Percentiles rank a stretch among this genome's conserved stretches.
phyloP scores from a whole-genome alignment of 768 basidiomycete species.

The Boletus sp. region DNA sequence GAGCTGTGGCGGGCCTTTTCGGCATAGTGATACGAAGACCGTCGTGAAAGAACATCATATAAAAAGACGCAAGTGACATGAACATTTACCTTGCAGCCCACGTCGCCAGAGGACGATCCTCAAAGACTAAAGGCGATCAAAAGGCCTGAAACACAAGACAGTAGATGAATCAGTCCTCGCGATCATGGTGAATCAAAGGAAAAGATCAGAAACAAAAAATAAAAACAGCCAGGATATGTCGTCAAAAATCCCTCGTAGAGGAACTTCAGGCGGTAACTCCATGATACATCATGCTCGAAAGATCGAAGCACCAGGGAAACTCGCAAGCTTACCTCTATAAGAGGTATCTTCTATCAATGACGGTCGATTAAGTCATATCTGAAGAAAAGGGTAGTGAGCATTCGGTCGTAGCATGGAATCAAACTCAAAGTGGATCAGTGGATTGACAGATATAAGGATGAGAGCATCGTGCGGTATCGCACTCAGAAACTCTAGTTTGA shows the following conservation, averaged over 20 bases:
- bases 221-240: slow-evolving; percentile 82
- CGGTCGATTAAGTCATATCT: not conserved
- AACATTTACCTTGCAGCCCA: slow-evolving; percentile 11
- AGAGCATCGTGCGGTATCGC: slow-evolving; percentile 67
- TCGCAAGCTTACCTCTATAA: slow-evolving; percentile 3
- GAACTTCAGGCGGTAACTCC: slow-evolving; percentile 86
- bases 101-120: too few species aligned
- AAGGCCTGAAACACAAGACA: not conserved
- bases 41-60: slow-evolving; percentile 56
- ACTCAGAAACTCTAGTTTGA: slow-evolving; percentile 97
- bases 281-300: slow-evolving; percentile 33
- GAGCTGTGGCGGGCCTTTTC: slow-evolving; percentile 96
- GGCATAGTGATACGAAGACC: slow-evolving; percentile 87
- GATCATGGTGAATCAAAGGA: not conserved
- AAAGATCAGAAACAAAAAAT: slow-evolving; percentile 50
- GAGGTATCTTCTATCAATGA: not conserved
- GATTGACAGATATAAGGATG: slow-evolving; percentile 53
- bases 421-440: slow-evolving; percentile 46
- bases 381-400: slow-evolving; percentile 1
- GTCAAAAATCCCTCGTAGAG: slow-evolving; percentile 47
- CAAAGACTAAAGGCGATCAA: not conserved
- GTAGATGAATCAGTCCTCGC: not conserved
- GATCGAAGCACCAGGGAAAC: not conserved
- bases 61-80: not conserved
- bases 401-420: not conserved